Conservation (phyloP, 495 filamentous ascomycete species). For the Podospora pseudoanserina region DNA sequence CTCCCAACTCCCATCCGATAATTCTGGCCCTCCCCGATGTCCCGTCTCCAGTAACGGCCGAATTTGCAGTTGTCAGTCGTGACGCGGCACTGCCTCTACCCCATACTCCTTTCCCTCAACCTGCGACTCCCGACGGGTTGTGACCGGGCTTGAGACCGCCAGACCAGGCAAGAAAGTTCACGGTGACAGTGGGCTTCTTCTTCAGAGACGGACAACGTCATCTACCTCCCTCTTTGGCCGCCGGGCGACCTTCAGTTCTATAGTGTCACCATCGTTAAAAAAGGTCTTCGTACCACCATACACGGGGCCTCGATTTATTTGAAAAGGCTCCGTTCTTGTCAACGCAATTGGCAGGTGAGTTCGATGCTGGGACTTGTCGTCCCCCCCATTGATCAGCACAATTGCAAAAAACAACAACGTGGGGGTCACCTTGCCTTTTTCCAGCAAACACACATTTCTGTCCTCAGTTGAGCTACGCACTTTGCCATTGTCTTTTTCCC, state of each 20-base stretch:
- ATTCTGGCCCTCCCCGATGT: conserved; percentile 27
- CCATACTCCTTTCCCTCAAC: conserved; percentile 10
- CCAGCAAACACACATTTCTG: background rate
- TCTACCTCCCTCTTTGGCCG: conserved; percentile 40
- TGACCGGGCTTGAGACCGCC: conserved; percentile 26
- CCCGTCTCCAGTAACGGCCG: conserved; percentile 30
- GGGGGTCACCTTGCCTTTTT: background rate
- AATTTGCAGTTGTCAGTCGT: conserved; percentile 28
- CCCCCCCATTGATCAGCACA: background rate
- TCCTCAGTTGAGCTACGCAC: background rate
- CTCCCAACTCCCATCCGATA: conserved; percentile 3
- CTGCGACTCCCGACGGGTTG: conserved; percentile 20
- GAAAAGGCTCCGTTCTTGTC: conserved; percentile 3
- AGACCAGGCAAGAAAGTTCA: conserved; percentile 32
- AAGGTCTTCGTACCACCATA: background rate
- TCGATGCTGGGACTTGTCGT: background rate
- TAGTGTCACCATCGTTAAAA: conserved; percentile 39
- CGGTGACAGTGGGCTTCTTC: conserved; percentile 51
- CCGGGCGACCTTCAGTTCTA: conserved; percentile 53
- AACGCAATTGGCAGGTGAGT: conserved; percentile 3
- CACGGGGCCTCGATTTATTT: background rate
- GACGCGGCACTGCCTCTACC: conserved; percentile 25
- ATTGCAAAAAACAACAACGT: background rate
- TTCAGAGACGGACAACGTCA: conserved; percentile 37
- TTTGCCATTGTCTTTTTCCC: background rate